Evolutionary conservation across 2,329 filamentous ascomycete genomes (phyloP), one percentile per base, ranked within the genome.

Genomic region (Ceratocystiopsis minuta): DNA sequence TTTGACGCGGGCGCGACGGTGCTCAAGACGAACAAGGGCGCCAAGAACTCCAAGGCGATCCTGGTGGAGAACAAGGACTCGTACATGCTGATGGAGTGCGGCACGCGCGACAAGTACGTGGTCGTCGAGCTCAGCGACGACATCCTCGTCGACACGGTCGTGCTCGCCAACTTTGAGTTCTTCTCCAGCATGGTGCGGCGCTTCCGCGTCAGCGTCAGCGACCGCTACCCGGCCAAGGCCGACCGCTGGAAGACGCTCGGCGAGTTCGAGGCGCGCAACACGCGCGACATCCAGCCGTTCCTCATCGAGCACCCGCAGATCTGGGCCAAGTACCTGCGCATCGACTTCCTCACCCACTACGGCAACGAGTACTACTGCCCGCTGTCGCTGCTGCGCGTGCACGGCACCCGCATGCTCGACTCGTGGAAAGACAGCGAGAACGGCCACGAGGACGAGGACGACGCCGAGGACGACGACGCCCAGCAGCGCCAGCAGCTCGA

Each of bases 131-230:
- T 98, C 28, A 96, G 85, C 58, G 85, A 93, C 54, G 74, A 78
- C 43, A 75, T 79, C 43, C 69, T 93, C 37, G 81, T 98, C 45
- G 90, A 98, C 56, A 98, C 90, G 0, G 69, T 98, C 35, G 90
- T 96, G n/a, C 68, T 98, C 42, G 90, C 88, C 47, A 98, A 98
- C 57, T 98, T 92, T 53, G 90, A 98, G 58, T 98, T 98, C 65
- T 98, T 98, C 65, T 94, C 86, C 43, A 95, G 86, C 55, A 95
- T 93, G 71, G 82, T 96, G 52, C 80, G 86, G 41, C 81, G 78
- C 38, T 95, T 98, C 57, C 73, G 82, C 40, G 76, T 96, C 50
- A 92, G 84, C 55, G 88, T 95, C 38, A 92, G 87, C 44, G 90
- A 96, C 61, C 77, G 85, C 43, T 96, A 95, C 58, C 90, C 90